Conservation (phyloP, 1,139 yeast genomes). For the Hemisphaericaspora subhashii region DNA sequence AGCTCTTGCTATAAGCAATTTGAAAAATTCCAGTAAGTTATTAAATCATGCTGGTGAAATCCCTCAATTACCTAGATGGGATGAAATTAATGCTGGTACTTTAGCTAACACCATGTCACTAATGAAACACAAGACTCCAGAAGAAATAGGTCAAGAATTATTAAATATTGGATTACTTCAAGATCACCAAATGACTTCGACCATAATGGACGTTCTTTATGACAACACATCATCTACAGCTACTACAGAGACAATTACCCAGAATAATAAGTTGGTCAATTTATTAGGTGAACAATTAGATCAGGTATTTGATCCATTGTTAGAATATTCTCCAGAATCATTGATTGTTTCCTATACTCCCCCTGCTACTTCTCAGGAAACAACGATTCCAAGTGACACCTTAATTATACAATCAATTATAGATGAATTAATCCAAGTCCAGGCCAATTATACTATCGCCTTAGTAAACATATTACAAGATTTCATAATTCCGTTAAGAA, state of each 20-base stretch:
- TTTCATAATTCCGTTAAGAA: slow-evolving; percentile 75
- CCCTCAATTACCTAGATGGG: slow-evolving; percentile 39
- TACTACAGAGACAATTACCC: slow-evolving; percentile 34
- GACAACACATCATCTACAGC: slow-evolving; percentile 37
- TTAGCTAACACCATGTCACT: slow-evolving; percentile 63
- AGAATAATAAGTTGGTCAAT: slow-evolving; percentile 73
- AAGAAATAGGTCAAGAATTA: slow-evolving; percentile 54
- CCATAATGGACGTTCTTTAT: slow-evolving; percentile 74
- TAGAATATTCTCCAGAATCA: slow-evolving; percentile 89
- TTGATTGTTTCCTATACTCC: slow-evolving; percentile 67
- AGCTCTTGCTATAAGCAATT: slow-evolving; percentile 72
- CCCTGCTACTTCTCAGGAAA: slow-evolving; percentile 27
- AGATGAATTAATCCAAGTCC: slow-evolving; percentile 66
- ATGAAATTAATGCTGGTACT: slow-evolving; percentile 80
- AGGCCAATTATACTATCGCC: slow-evolving; percentile 70
- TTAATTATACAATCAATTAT: slow-evolving; percentile 46
- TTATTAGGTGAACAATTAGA: slow-evolving; percentile 83
- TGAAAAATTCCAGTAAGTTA: slow-evolving; percentile 66
- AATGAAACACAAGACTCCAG: slow-evolving; percentile 50
- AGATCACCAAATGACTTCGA: slow-evolving; percentile 52
- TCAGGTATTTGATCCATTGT: slow-evolving; percentile 82
- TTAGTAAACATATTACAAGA: slow-evolving; percentile 74
- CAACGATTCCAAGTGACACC: slow-evolving; percentile 5
- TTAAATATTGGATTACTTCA: slow-evolving; percentile 59
- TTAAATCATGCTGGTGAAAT: slow-evolving; percentile 30